These are phyloP conservation scores for Pleurotus tuoliensis DNA, from an alignment of 768 basidiomycete species.

Conservation along the genomic window DNA sequence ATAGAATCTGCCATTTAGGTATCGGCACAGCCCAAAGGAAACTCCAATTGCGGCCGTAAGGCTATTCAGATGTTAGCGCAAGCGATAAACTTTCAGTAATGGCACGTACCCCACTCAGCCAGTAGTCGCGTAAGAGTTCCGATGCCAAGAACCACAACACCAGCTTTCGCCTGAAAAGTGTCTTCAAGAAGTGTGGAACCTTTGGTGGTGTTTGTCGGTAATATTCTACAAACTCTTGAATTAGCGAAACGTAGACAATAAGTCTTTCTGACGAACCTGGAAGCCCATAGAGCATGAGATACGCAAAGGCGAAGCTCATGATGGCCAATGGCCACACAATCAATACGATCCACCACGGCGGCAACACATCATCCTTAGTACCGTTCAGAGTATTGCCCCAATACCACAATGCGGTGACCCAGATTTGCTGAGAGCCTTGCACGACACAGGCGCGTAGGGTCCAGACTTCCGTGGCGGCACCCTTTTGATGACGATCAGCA, in stretches of 20 bases:
- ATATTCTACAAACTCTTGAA: slow-evolving; percentile 51
- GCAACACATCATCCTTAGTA: slow-evolving; percentile 40
- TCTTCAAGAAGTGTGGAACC: slow-evolving; percentile 88
- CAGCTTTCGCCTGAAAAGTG: slow-evolving; percentile 85
- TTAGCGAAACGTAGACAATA: background rate
- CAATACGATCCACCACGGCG: slow-evolving; percentile 84
- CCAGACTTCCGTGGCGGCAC: slow-evolving; percentile 95
- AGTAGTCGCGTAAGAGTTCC: slow-evolving; percentile 88
- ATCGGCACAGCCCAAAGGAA: slow-evolving; percentile 89
- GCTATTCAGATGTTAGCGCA: slow-evolving; percentile 38
- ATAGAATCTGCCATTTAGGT: slow-evolving; percentile 75
- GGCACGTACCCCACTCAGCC: slow-evolving; percentile 76
- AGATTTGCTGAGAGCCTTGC: slow-evolving; percentile 93
- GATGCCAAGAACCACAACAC: slow-evolving; percentile 93
- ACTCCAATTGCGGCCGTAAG: slow-evolving; percentile 91
- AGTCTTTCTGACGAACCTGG: slow-evolving; percentile 52
- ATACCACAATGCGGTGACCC: slow-evolving; percentile 95
- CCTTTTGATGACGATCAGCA: slow-evolving; percentile 35
- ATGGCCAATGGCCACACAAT: slow-evolving; percentile 80
- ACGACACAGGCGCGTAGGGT: slow-evolving; percentile 87
- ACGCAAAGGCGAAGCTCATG: slow-evolving; percentile 73
- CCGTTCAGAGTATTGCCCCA: slow-evolving; percentile 84
- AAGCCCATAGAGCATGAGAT: slow-evolving; percentile 80
- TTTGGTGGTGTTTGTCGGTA: slow-evolving; percentile 92
- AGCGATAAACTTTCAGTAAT: background rate